Percentiles rank a stretch among this genome's conserved stretches.
Conservation (phyloP, 495 filamentous ascomycete species). For the Clavariopsis aquatica region DNA sequence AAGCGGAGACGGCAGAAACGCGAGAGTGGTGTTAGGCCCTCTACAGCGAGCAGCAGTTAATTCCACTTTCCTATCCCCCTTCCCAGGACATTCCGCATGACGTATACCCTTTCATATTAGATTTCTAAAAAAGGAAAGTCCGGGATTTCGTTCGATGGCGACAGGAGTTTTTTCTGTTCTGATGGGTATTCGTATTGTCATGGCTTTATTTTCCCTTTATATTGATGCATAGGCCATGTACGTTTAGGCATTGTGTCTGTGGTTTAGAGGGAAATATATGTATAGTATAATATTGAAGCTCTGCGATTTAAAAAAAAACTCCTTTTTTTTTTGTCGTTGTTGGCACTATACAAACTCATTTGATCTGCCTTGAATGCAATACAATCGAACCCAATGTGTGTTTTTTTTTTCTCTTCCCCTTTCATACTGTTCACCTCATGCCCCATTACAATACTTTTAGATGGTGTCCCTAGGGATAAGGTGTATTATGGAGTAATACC, state of each 20-base stretch:
- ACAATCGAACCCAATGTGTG: too few species aligned
- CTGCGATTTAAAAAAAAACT: background rate
- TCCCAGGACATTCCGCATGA: background rate
- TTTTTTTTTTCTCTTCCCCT: too few species aligned
- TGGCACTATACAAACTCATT: too few species aligned
- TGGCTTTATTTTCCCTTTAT: background rate
- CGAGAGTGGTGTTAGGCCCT: conserved; percentile 19
- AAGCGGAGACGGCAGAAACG: conserved; percentile 52
- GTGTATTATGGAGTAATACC: too few species aligned
- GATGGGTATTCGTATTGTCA: background rate
- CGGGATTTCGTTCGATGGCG: background rate
- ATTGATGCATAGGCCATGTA: background rate
- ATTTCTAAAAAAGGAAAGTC: background rate
- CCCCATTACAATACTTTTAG: too few species aligned
- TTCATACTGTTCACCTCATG: too few species aligned
- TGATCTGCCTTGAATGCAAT: too few species aligned
- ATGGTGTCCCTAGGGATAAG: too few species aligned
- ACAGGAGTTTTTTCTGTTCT: background rate
- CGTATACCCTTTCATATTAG: conserved; percentile 13
- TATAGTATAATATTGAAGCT: background rate
- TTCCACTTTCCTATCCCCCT: background rate
- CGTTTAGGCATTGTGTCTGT: background rate
- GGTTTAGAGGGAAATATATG: background rate
- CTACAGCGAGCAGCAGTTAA: background rate
- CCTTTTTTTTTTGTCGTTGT: too few species aligned